Conservation (phyloP, 73 alveolate genomes). For the Paramecium bursaria region DNA sequence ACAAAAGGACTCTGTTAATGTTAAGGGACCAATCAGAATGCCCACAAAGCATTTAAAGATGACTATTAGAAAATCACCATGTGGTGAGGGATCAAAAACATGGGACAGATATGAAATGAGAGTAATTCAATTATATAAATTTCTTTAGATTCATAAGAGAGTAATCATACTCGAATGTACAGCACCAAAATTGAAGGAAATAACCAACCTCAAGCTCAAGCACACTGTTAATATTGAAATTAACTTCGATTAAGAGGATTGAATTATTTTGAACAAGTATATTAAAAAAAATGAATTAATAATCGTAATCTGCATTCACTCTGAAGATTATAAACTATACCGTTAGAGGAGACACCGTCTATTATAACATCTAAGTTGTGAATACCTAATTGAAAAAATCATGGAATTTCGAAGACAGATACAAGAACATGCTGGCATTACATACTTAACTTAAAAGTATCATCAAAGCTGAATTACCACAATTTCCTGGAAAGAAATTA, state of each 20-base stretch:
- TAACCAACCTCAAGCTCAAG: conserved; percentile 91
- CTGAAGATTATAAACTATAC: too few relatives aligned
- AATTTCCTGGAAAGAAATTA: conserved; percentile 33
- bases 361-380: conserved; percentile 23
- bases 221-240: conserved; percentile 94
- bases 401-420: conserved; percentile 56
- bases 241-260: conserved; percentile 60
- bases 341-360: conserved; percentile 13
- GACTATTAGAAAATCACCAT: conserved; percentile 93
- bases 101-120: conserved; percentile 96
- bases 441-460: not conserved
- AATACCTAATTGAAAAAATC: conserved; percentile 29
- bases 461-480: not conserved
- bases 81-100: conserved; percentile 97
- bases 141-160: conserved; percentile 87
- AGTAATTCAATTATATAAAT: conserved; percentile 16
- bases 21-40: conserved; percentile 93
- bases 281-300: too few relatives aligned
- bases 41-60: conserved; percentile 91
- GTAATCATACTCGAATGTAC: conserved; percentile 90
- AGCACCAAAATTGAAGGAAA: conserved; percentile 87
- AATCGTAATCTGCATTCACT: too few relatives aligned
- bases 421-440: conserved; percentile 14
- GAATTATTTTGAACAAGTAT: too few relatives aligned
- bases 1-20: conserved; percentile 14